Percentiles rank a stretch among this genome's conserved stretches.
Evolutionary conservation across 805 yeast species (phyloP).

Genomic region (Saccharomycopsis amapae): DNA sequence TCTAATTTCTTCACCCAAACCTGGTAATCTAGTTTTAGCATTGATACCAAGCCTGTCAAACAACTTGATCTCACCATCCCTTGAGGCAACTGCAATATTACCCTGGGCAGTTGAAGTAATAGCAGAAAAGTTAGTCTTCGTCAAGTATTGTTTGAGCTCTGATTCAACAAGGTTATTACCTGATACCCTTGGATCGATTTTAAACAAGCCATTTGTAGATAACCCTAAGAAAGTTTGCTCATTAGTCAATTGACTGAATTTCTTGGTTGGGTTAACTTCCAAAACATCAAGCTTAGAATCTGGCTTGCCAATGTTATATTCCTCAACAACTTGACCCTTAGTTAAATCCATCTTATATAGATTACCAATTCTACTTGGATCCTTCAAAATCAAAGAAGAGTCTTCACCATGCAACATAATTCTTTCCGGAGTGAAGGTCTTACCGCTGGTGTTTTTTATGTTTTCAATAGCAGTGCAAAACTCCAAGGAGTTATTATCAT

Average conservation of each 20-base stretch:
- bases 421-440: slow-evolving; percentile 44
- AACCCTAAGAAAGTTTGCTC: slow-evolving; percentile 74
- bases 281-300: slow-evolving; percentile 41
- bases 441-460: slow-evolving; percentile 44
- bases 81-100: slow-evolving; percentile 66
- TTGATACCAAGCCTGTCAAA: slow-evolving; percentile 65
- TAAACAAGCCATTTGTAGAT: slow-evolving; percentile 57
- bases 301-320: slow-evolving; percentile 52
- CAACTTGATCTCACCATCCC: slow-evolving; percentile 67
- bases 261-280: slow-evolving; percentile 61
- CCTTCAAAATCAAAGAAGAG: slow-evolving; percentile 58
- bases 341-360: slow-evolving; percentile 73
- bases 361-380: slow-evolving; percentile 35
- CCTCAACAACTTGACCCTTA: slow-evolving; percentile 78
- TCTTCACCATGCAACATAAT: slow-evolving; percentile 78
- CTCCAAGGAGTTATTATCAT: slow-evolving; percentile 42
- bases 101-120: slow-evolving; percentile 71
- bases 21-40: slow-evolving; percentile 77
- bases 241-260: slow-evolving; percentile 63
- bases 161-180: slow-evolving; percentile 53
- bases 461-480: slow-evolving; percentile 64
- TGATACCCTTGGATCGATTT: slow-evolving; percentile 69
- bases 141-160: slow-evolving; percentile 46
- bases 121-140: slow-evolving; percentile 49
- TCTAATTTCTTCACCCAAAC: slow-evolving; percentile 67